Percentiles rank a stretch among this genome's conserved stretches.
phyloP scores from a whole-genome alignment of 2,329 filamentous ascomycete species.

The Arthroderma sp. region DNA sequence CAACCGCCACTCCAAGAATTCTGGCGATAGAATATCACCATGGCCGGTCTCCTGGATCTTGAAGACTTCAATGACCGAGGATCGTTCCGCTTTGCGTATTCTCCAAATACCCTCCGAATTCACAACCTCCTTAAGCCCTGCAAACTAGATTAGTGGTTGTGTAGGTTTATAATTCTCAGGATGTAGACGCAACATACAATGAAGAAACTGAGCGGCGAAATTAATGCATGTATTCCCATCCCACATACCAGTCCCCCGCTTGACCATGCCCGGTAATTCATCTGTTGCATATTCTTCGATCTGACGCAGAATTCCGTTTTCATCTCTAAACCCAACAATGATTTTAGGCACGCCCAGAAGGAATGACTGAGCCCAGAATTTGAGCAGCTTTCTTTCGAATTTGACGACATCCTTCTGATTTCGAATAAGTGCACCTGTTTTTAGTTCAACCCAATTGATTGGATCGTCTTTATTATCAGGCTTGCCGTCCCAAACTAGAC shows the following conservation, averaged over 20 bases:
- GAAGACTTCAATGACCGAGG: slow-evolving; percentile 57
- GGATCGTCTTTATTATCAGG: slow-evolving; percentile 51
- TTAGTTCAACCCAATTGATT: slow-evolving; percentile 88
- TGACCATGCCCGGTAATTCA: slow-evolving; percentile 62
- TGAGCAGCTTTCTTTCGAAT: slow-evolving; percentile 82
- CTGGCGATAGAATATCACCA: slow-evolving; percentile 60
- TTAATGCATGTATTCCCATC: slow-evolving; percentile 91
- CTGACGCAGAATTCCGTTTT: slow-evolving; percentile 55
- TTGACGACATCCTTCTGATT: slow-evolving; percentile 55
- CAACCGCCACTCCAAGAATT: slow-evolving; percentile 61
- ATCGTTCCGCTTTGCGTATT: slow-evolving; percentile 53
- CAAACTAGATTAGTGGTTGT: not conserved
- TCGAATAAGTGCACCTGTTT: slow-evolving; percentile 65
- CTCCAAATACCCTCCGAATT: slow-evolving; percentile 64
- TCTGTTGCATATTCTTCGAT: slow-evolving; percentile 71
- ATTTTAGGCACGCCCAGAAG: slow-evolving; percentile 85
- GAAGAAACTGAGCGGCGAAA: slow-evolving; percentile 65
- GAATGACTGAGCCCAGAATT: slow-evolving; percentile 95
- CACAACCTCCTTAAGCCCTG: slow-evolving; percentile 51
- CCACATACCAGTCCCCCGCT: slow-evolving; percentile 59
- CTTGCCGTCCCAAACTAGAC: slow-evolving; percentile 68
- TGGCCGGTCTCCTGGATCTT: slow-evolving; percentile 61
- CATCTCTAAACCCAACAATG: slow-evolving; percentile 74
- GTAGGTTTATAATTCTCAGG: too few species aligned
- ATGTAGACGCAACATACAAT: slow-evolving; percentile 45